A percentile compares a stretch with the other conserved stretches of the same genome.
Conservation (phyloP, 208 protist species). For the Leishmania aethiopica region DNA sequence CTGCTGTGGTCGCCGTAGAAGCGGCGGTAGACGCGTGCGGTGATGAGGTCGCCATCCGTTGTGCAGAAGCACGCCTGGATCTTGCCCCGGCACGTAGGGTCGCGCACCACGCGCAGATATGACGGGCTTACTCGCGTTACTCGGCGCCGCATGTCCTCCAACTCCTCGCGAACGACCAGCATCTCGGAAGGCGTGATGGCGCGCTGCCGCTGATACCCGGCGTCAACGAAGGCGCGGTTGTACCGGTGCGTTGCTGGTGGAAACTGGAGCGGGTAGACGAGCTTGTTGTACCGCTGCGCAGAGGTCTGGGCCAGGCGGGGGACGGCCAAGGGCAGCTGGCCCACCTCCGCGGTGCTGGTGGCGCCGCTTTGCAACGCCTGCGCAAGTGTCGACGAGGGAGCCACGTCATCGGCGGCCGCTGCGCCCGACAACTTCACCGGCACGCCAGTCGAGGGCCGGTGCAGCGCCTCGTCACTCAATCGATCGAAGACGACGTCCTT, state of each 20-base stretch:
- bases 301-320: slow-evolving; percentile 65
- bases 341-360: slow-evolving; percentile 55
- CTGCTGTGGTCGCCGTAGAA: slow-evolving; percentile 83
- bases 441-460: slow-evolving; percentile 68
- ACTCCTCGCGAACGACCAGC: slow-evolving; percentile 82
- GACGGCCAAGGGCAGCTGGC: slow-evolving; percentile 69
- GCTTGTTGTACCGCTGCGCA: slow-evolving; percentile 59
- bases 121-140: slow-evolving; percentile 47
- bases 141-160: slow-evolving; percentile 58
- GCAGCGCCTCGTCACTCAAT: slow-evolving; percentile 81
- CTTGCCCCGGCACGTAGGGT: slow-evolving; percentile 81
- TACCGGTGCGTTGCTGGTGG: slow-evolving; percentile 79
- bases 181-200: slow-evolving; percentile 84
- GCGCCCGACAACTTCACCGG: slow-evolving; percentile 46
- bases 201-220: slow-evolving; percentile 80
- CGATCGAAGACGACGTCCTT: slow-evolving; percentile 90
- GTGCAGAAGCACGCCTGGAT: slow-evolving; percentile 85
- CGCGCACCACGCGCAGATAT: slow-evolving; percentile 79
- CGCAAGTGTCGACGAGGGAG: neutral
- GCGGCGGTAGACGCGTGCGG: slow-evolving; percentile 78
- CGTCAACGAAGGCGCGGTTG: slow-evolving; percentile 86
- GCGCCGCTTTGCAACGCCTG: slow-evolving; percentile 31
- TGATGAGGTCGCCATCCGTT: slow-evolving; percentile 73
- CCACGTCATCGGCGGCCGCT: neutral
- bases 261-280: slow-evolving; percentile 77